phyloP scores from a whole-genome alignment of 306 rosid species.

The Cucurbita pepo region DNA sequence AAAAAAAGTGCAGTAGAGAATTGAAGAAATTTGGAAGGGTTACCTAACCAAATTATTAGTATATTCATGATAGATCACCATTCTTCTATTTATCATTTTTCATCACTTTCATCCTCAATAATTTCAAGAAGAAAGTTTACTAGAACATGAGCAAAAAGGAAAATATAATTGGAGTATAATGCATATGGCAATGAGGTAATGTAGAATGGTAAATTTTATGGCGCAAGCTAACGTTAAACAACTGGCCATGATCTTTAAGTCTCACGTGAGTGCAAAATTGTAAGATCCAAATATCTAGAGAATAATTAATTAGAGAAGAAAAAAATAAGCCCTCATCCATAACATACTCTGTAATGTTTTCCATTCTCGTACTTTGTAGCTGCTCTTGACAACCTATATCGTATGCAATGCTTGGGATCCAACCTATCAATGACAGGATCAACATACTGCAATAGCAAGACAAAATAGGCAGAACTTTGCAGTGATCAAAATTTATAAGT shows the following conservation, averaged over 20 bases:
- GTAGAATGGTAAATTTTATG: not conserved
- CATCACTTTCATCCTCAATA: not conserved
- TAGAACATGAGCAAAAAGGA: not conserved
- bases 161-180: not conserved
- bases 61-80: not conserved
- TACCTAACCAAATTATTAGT: not conserved
- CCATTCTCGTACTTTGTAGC: conserved; percentile 90
- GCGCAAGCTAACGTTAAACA: not conserved
- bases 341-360: conserved; percentile 74
- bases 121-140: not conserved
- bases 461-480: conserved; percentile 2
- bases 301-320: not conserved
- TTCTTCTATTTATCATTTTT: not conserved
- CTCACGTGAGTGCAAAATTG: not conserved
- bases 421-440: conserved; percentile 89
- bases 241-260: not conserved
- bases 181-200: not conserved
- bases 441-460: conserved; percentile 50
- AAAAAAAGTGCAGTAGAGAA: not conserved
- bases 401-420: conserved; percentile 72
- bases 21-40: not conserved
- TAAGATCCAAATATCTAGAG: not conserved
- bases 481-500: not conserved
- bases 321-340: conserved; percentile 2
- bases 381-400: conserved; percentile 70